Base-by-base conservation (phyloP, 176 grass and related monocot genomes). In the Carex cristatella region DNA sequence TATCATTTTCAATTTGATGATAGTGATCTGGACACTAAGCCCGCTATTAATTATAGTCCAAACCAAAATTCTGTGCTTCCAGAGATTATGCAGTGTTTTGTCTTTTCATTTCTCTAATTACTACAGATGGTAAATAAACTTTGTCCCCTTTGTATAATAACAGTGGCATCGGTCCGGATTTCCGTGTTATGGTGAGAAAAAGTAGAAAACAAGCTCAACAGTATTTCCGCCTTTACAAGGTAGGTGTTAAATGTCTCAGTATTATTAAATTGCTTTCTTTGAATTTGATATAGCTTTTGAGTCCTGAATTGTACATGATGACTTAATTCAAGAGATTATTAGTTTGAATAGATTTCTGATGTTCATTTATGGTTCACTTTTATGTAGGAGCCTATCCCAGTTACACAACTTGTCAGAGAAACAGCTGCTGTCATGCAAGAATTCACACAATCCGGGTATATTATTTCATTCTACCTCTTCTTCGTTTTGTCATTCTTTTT, bases 351-450 rank as follows among this genome's bases (percentile, higher is more conserved):
- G 48, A 30, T 55, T 48, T 53, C 19, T 76, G 19, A 31, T 76
- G 27, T 76, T 76, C 23, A 31, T 54, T 76, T 83, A 65, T 83
- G 7, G 27, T 83, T 63, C 0, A 1, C 23, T 27, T 75, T 75
- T 49, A 81, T 86, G 65, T 83, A 98, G 95, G 95, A 95, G 75
- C 74, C 85, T 18, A 95, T 98, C 77, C 95, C 93, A 66, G 93
- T 95, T 87, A 98, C 95, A 54, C 95, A 95, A 84, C 95, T 98
- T 85, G 95, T 95, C 70, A 92, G 95, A 83, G 95, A 95, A 81
- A 98, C 95, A 63, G 95, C 89, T 80, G 91, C 95, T 90, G 95
- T 98, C 77, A 98, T 98, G 95, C 95, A 98, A 87, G 95, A 98
- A 71, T 98, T 98, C 83, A 98, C 95, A 1, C 95, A 98, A 68